These are phyloP conservation scores for Effrenium voratum DNA, from an alignment of 73 alveolate genomes.

Conservation along the genomic window DNA sequence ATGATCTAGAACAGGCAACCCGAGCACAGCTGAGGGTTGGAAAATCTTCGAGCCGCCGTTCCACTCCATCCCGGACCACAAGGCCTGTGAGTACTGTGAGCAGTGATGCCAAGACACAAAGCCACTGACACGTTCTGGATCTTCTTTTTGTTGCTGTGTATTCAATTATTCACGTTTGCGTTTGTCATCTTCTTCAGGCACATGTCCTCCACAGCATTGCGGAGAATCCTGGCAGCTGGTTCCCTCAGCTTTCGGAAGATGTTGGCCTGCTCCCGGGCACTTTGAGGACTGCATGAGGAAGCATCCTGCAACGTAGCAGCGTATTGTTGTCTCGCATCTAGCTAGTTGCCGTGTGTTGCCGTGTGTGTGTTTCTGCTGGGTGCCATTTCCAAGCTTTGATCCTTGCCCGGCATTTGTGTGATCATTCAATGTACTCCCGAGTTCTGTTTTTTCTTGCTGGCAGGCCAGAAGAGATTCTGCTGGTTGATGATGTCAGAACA, in stretches of 20 bases:
- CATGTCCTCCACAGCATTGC: slow-evolving; percentile 77
- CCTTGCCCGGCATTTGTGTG: too few relatives aligned
- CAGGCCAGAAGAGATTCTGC: slow-evolving; percentile 90
- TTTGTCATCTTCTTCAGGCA: slow-evolving; percentile 11
- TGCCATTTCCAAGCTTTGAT: too few relatives aligned
- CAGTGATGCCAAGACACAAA: neutral
- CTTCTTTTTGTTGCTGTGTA: too few relatives aligned
- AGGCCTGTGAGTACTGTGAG: slow-evolving; percentile 4
- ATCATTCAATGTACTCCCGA: too few relatives aligned
- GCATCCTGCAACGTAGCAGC: neutral
- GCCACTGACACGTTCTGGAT: too few relatives aligned
- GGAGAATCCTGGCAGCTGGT: slow-evolving; percentile 66
- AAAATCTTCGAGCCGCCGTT: slow-evolving; percentile 64
- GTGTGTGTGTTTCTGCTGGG: too few relatives aligned
- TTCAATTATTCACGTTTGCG: neutral
- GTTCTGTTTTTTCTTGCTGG: too few relatives aligned
- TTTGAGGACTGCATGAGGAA: slow-evolving; percentile 24
- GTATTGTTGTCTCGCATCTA: too few relatives aligned
- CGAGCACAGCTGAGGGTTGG: slow-evolving; percentile 26
- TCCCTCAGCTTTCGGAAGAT: slow-evolving; percentile 40
- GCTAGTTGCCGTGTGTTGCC: too few relatives aligned
- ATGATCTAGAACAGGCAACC: neutral
- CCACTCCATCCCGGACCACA: slow-evolving; percentile 65
- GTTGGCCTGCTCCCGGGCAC: neutral
- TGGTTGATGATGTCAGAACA: slow-evolving; percentile 91